phyloP scores from a whole-genome alignment of 768 basidiomycete genomes.

The Leucocoprinus leucothites region DNA sequence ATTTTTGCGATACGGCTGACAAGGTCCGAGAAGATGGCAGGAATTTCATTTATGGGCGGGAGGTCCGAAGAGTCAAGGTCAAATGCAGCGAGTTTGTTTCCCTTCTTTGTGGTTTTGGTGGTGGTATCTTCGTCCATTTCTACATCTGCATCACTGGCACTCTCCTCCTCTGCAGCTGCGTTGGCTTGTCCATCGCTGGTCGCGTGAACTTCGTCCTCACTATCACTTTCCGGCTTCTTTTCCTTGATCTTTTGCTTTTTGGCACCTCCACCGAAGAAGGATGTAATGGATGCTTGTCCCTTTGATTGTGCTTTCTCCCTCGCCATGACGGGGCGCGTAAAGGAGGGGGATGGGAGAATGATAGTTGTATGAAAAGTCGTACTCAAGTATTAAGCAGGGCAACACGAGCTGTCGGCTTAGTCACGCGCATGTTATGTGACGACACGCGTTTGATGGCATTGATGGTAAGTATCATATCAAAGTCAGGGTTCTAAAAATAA shows the following conservation, averaged over 20 bases:
- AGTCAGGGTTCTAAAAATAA: neutral
- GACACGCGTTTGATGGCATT: neutral
- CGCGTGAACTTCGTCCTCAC: slow-evolving; percentile 21
- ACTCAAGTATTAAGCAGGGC: neutral
- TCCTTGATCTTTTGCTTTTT: slow-evolving; percentile 25
- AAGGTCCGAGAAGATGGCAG: slow-evolving; percentile 75
- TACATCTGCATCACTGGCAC: slow-evolving; percentile 29
- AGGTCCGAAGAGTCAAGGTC: slow-evolving; percentile 58
- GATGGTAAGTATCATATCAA: neutral
- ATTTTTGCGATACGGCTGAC: slow-evolving; percentile 64
- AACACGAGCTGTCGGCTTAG: neutral
- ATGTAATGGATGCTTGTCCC: slow-evolving; percentile 50
- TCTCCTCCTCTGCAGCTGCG: slow-evolving; percentile 23
- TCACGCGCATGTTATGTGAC: slow-evolving; percentile 7
- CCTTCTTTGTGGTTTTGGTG: slow-evolving; percentile 25
- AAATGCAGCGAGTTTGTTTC: slow-evolving; percentile 33
- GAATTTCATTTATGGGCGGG: slow-evolving; percentile 72
- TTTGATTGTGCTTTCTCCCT: slow-evolving; percentile 39
- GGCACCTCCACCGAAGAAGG: slow-evolving; percentile 45
- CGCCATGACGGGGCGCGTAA: slow-evolving; percentile 37
- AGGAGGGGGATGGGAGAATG: slow-evolving; percentile 12
- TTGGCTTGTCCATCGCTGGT: slow-evolving; percentile 23
- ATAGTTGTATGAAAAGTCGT: neutral
- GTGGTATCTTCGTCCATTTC: slow-evolving; percentile 30
- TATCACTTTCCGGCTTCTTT: slow-evolving; percentile 24